Conservation (phyloP, 495 filamentous ascomycete genomes). For the Opeltia flavorubescens region DNA sequence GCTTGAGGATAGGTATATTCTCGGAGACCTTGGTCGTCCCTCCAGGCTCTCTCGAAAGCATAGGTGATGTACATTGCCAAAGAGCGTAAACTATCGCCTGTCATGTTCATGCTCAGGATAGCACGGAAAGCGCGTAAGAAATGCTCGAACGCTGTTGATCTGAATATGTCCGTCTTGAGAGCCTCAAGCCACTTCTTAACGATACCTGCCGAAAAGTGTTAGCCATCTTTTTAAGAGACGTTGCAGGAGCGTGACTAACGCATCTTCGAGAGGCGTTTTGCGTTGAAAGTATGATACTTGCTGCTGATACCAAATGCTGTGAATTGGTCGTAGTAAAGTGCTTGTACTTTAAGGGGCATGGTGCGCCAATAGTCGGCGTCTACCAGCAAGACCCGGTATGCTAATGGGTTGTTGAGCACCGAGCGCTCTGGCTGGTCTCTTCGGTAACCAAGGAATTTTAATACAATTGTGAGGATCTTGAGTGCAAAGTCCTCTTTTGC, state of each 20-base stretch:
- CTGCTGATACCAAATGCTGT: conserved; percentile 66
- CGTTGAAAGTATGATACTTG: conserved; percentile 86
- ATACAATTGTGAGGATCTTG: conserved; percentile 58
- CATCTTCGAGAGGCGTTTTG: conserved; percentile 72
- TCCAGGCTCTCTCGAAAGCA: conserved; percentile 51
- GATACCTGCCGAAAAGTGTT: conserved; percentile 43
- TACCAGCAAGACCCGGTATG: conserved; percentile 79
- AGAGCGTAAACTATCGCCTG: conserved; percentile 71
- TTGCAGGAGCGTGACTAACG: conserved; percentile 41
- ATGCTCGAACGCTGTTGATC: conserved; percentile 49
- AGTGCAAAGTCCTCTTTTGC: conserved; percentile 43
- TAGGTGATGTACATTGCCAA: conserved; percentile 88
- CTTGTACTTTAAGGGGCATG: conserved; percentile 56
- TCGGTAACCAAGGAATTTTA: conserved; percentile 79
- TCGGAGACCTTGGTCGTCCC: background rate
- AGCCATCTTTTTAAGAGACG: conserved; percentile 4
- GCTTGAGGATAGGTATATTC: background rate
- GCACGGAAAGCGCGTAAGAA: conserved; percentile 66
- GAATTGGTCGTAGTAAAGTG: conserved; percentile 87
- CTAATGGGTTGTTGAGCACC: conserved; percentile 88
- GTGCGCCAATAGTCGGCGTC: conserved; percentile 87
- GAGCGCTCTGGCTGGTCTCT: conserved; percentile 62
- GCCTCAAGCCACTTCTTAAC: conserved; percentile 82
- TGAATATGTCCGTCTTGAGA: conserved; percentile 70
- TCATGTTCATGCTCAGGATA: conserved; percentile 63